phyloP scores from a whole-genome alignment of 176 grass and related monocot species.

The Musa beccarii region DNA sequence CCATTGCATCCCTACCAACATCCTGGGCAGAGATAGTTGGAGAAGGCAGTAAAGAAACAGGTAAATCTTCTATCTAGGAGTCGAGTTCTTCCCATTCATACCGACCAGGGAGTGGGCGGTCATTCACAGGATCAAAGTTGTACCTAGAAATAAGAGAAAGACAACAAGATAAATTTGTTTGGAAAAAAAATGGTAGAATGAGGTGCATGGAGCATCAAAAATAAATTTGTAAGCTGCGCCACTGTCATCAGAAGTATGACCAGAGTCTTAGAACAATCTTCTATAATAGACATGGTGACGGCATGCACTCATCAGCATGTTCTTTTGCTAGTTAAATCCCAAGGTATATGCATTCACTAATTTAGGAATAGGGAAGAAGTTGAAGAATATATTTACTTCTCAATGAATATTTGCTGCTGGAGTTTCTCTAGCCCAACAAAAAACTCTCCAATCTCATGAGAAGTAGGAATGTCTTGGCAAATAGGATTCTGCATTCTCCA shows the following conservation, averaged over 20 bases:
- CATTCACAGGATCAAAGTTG: constrained; percentile 22
- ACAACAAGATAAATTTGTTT: neutral
- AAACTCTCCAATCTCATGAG: constrained; percentile 26
- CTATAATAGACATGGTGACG: neutral
- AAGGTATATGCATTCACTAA: no score
- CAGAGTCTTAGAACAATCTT: neutral
- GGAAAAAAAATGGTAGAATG: neutral
- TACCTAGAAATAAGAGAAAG: neutral
- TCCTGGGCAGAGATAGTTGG: constrained; percentile 12
- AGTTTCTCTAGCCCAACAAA: constrained; percentile 23
- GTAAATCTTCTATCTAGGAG: neutral
- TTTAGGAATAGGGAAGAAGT: no score
- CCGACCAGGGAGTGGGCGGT: constrained; percentile 10
- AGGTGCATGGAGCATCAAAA: neutral
- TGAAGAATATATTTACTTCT: constrained; percentile 25
- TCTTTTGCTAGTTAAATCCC: no score
- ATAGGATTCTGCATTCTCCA: constrained; percentile 6
- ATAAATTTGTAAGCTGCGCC: no score
- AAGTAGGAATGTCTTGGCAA: constrained; percentile 7
- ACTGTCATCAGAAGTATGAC: no score
- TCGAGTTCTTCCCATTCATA: constrained; percentile 17
- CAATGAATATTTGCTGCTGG: constrained; percentile 33
- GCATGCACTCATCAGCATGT: no score
- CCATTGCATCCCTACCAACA: neutral
- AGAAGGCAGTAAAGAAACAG: neutral